These are phyloP conservation scores for Polyplosphaeria fusca DNA, from an alignment of 495 filamentous ascomycete species.

Conservation along the genomic window DNA sequence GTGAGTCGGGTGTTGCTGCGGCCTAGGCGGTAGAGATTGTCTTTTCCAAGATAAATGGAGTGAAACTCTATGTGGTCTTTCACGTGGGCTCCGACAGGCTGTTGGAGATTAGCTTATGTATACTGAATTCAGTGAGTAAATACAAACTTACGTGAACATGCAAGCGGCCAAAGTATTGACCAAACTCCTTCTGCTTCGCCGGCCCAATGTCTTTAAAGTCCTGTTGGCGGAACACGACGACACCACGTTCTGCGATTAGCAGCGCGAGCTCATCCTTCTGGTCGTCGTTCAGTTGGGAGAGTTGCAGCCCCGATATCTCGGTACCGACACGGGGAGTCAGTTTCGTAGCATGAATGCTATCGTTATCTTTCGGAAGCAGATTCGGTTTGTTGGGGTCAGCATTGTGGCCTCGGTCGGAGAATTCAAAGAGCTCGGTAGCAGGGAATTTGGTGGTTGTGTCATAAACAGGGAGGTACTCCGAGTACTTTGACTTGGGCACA, in stretches of 20 bases:
- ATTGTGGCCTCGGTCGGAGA: constrained; percentile 57
- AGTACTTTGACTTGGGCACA: constrained; percentile 50
- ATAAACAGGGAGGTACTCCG: constrained; percentile 61
- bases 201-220: constrained; percentile 36
- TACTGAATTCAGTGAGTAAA: background rate
- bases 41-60: constrained; percentile 22
- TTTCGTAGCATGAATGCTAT: constrained; percentile 2
- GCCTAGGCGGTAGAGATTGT: constrained; percentile 24
- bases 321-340: constrained; percentile 66
- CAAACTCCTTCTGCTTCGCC: constrained; percentile 22
- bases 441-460: constrained; percentile 59
- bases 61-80: constrained; percentile 31
- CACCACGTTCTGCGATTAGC: constrained; percentile 65
- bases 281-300: constrained; percentile 59
- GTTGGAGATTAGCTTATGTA: background rate
- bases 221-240: constrained; percentile 70
- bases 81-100: constrained; percentile 24
- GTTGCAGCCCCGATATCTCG: constrained; percentile 65
- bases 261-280: constrained; percentile 73
- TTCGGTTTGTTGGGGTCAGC: constrained; percentile 52
- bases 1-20: constrained; percentile 11
- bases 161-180: constrained; percentile 23
- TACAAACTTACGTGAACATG: constrained; percentile 21
- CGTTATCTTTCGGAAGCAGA: constrained; percentile 5
- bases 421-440: constrained; percentile 57